phyloP scores from a whole-genome alignment of 352 stramenopile genomes.

The Globisporangium acanthophoron region DNA sequence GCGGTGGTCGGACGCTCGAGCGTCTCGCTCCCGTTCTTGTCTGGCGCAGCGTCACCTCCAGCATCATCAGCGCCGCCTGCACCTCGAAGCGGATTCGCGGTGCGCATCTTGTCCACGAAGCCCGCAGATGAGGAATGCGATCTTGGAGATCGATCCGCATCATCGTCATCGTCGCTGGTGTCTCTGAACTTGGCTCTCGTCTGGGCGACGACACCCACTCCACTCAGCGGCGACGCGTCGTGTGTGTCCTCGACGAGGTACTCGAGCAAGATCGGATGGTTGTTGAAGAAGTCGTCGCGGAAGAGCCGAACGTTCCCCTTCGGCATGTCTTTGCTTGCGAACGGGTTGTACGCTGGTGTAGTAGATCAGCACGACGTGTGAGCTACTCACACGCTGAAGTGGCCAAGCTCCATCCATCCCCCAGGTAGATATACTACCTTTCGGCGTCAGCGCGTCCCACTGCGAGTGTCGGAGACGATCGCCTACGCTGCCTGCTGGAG shows the following conservation, averaged over 20 bases:
- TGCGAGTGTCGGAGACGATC: slow-evolving; percentile 1
- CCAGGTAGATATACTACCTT: not conserved
- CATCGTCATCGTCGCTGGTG: slow-evolving; percentile 2
- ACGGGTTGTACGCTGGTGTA: slow-evolving; percentile 36
- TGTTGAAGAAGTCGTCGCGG: slow-evolving; percentile 83
- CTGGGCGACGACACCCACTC: slow-evolving; percentile 4
- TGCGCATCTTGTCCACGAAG: slow-evolving; percentile 63
- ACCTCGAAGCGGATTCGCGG: slow-evolving; percentile 28
- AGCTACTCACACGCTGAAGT: not conserved
- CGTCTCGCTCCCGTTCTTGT: not conserved
- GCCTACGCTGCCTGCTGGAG: slow-evolving; percentile 15
- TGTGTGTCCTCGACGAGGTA: slow-evolving; percentile 58
- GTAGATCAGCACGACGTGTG: not conserved
- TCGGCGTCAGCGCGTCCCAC: slow-evolving; percentile 8
- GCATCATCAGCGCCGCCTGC: not conserved
- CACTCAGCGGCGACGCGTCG: slow-evolving; percentile 7
- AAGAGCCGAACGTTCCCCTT: slow-evolving; percentile 77
- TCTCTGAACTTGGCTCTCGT: slow-evolving; percentile 10
- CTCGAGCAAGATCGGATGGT: slow-evolving; percentile 74
- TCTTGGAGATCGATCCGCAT: not conserved
- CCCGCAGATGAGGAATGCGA: slow-evolving; percentile 3
- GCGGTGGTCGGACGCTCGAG: slow-evolving; percentile 17
- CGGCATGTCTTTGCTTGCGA: slow-evolving; percentile 55
- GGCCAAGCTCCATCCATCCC: not conserved
- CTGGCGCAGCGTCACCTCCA: not conserved